Evolutionary conservation across 805 yeast species (phyloP), one percentile per base, ranked within the genome.

Genomic region (Pichia phayaonensis): DNA sequence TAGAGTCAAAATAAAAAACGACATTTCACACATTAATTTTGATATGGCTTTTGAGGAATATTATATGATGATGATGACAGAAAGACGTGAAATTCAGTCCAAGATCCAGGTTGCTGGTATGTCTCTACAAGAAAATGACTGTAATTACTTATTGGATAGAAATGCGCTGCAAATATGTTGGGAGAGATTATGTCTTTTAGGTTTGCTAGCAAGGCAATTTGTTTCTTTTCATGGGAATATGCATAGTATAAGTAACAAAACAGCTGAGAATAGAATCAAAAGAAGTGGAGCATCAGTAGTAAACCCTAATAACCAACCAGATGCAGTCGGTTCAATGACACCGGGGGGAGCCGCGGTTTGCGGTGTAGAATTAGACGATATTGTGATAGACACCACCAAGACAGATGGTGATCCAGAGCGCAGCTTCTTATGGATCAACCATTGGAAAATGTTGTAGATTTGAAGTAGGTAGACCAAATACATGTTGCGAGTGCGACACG

Each of bases 1-100:
- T 0, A 72, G 97, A 43, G 82, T 83, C 47, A 72, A 80, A 23
- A 72, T 78, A 46, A 85, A 82, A 57, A 73, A 73, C 27, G 81
- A 77, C 21, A 65, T 79, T 23, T 80, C 72, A 15, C 72, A 73
- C n/a, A 75, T 87, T 20, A 90, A 88, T 63, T 83, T 90, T 66
- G 86, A 86, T 56, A 67, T 89, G 51, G 85, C 83, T 0, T 84
- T 82, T 63, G 82, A 81, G 31, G 98, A 92, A 63, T 92, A 88
- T 64, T 60, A 62, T n/a, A 70, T 68, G 2, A 74, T 82, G 72
- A 71, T 81, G 42, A 74, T 76, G 49, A 54, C 61, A 0, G 65
- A 72, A 50, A 75, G 77, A 50, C 61, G 68, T 6, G 71, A 71
- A 13, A 56, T 67, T 4, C 55, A 53, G 18, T 26, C 51, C 6